These are phyloP conservation scores for Leishmania major DNA, from an alignment of 208 protist genomes.

Conservation along the genomic window DNA sequence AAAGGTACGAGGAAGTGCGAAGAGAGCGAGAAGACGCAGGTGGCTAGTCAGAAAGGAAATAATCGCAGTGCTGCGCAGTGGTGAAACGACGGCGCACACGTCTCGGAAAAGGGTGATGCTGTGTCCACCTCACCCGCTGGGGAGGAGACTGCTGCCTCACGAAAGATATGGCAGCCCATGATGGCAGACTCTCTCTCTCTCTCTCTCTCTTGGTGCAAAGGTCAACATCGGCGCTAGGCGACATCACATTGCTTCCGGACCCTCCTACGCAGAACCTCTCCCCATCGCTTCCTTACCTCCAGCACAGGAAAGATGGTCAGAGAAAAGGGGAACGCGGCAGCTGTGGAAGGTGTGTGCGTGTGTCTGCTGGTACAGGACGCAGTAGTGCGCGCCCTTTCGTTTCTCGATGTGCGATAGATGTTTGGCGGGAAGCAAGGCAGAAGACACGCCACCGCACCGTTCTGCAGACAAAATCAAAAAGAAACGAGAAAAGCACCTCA, in stretches of 20 bases:
- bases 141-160: neutral
- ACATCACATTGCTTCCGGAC: neutral
- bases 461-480: conserved; percentile 2
- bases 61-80: no score
- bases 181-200: neutral
- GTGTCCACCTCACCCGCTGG: neutral
- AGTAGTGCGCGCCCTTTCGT: neutral
- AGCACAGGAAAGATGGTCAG: neutral
- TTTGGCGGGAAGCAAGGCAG: neutral
- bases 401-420: neutral
- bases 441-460: neutral
- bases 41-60: neutral
- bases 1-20: neutral
- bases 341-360: neutral
- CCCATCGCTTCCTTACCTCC: neutral
- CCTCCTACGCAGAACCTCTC: neutral
- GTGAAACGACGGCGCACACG: neutral
- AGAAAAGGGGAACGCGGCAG: neutral
- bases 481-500: neutral
- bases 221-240: neutral
- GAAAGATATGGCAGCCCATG: no score
- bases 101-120: neutral
- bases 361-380: neutral
- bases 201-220: neutral
- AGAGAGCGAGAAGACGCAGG: neutral